phyloP scores from a whole-genome alignment of 2,329 filamentous ascomycete species.

The Aspergillus sp. region DNA sequence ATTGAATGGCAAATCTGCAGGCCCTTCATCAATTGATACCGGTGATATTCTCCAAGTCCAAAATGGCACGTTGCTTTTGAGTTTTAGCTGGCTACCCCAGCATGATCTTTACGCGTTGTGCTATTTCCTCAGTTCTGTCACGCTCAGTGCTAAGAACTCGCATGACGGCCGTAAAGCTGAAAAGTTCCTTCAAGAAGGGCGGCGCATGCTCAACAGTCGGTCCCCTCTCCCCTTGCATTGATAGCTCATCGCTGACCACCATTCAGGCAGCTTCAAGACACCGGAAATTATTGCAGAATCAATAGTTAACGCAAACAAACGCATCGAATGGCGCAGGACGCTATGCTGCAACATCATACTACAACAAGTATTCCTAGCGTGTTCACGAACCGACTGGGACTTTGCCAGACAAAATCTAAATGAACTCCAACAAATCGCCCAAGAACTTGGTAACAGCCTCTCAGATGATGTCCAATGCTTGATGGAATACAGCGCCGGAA shows the following conservation, averaged over 20 bases:
- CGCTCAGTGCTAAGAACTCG: slow-evolving; percentile 50
- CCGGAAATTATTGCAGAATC: slow-evolving; percentile 44
- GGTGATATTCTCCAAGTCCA: slow-evolving; percentile 38
- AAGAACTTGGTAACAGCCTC: slow-evolving; percentile 37
- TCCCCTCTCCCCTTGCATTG: not conserved
- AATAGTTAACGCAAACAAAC: slow-evolving; percentile 51
- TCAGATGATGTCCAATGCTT: slow-evolving; percentile 46
- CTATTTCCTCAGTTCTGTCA: slow-evolving; percentile 52
- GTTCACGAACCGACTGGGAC: slow-evolving; percentile 64
- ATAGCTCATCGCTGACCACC: slow-evolving; percentile 12
- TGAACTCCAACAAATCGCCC: slow-evolving; percentile 44
- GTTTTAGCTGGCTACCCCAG: slow-evolving; percentile 55
- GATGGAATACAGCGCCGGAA: slow-evolving; percentile 64
- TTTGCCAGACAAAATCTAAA: slow-evolving; percentile 54
- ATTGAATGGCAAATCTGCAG: slow-evolving; percentile 35
- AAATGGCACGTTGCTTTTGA: slow-evolving; percentile 41
- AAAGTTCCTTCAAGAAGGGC: slow-evolving; percentile 52
- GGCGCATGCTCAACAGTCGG: slow-evolving; percentile 45
- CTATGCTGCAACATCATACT: slow-evolving; percentile 64
- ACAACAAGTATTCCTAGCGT: slow-evolving; percentile 63
- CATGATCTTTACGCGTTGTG: slow-evolving; percentile 55
- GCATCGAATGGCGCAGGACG: slow-evolving; percentile 58
- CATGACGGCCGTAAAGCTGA: slow-evolving; percentile 49
- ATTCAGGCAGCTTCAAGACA: slow-evolving; percentile 28
- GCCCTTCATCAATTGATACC: slow-evolving; percentile 32